phyloP scores from a whole-genome alignment of 2,329 filamentous ascomycete species.

The Ophiocordyceps camponoti-saundersi region DNA sequence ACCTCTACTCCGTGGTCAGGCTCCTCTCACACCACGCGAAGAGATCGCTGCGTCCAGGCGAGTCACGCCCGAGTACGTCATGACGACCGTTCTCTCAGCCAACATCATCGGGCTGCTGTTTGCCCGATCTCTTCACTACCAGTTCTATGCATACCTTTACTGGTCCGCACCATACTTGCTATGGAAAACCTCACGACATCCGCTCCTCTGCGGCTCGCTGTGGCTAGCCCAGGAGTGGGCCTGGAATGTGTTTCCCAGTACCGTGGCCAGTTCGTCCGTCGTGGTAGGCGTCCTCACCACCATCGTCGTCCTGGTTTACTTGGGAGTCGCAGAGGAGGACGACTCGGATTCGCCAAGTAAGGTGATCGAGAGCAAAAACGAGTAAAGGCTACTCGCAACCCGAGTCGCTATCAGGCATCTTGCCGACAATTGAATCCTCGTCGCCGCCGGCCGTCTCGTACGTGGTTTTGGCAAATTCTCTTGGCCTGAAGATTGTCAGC shows the following conservation, averaged over 20 bases:
- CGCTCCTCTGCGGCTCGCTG: constrained; percentile 46
- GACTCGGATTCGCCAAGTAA: neutral
- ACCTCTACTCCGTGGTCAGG: constrained; percentile 22
- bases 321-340: constrained; percentile 23
- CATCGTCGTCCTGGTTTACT: constrained; percentile 47
- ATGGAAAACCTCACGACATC: constrained; percentile 59
- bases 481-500: constrained; percentile 40
- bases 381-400: constrained; percentile 42
- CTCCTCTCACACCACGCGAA: constrained; percentile 30
- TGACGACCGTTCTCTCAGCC: constrained; percentile 60
- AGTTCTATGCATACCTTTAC: constrained; percentile 83
- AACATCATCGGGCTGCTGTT: constrained; percentile 70
- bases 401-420: constrained; percentile 68
- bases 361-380: constrained; percentile 11
- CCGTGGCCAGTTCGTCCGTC: constrained; percentile 30
- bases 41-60: constrained; percentile 38
- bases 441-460: constrained; percentile 51
- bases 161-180: constrained; percentile 81
- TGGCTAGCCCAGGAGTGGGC: constrained; percentile 79
- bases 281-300: constrained; percentile 56
- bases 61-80: constrained; percentile 55
- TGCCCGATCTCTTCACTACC: constrained; percentile 80
- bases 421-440: constrained; percentile 65
- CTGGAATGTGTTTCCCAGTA: constrained; percentile 89
- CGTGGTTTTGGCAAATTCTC: constrained; percentile 54